Conservation (phyloP, 2,329 filamentous ascomycete genomes). For the Stachybotrys elegans region DNA sequence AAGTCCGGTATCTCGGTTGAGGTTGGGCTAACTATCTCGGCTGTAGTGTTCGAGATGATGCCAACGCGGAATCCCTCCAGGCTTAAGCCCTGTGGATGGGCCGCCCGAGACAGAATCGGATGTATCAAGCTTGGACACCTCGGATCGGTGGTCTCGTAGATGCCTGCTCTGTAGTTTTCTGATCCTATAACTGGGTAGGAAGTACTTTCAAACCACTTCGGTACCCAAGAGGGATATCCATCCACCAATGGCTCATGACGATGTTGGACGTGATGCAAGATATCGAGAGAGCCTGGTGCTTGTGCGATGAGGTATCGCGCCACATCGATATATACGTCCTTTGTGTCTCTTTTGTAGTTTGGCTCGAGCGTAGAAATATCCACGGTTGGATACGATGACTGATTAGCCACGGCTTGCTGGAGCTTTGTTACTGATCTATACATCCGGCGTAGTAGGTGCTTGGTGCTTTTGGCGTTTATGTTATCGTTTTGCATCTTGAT, state of each 20-base stretch:
- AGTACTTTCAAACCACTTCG: slow-evolving; percentile 11
- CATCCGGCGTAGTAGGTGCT: neutral
- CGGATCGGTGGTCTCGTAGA: slow-evolving; percentile 7
- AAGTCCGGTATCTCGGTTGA: neutral
- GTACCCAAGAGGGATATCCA: slow-evolving; percentile 11
- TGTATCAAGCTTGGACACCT: slow-evolving; percentile 6
- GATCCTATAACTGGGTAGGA: slow-evolving; percentile 6
- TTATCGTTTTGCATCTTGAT: neutral
- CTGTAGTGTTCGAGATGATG: slow-evolving; percentile 4
- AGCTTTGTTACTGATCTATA: slow-evolving; percentile 7
- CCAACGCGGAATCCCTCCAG: slow-evolving; percentile 10
- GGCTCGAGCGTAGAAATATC: slow-evolving; percentile 8
- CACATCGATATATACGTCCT: slow-evolving; percentile 10
- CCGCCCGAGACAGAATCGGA: slow-evolving; percentile 1
- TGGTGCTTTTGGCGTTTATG: neutral
- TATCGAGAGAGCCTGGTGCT: slow-evolving; percentile 8
- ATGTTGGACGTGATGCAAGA: slow-evolving; percentile 10
- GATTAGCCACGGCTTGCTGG: slow-evolving; percentile 6
- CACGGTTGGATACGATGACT: slow-evolving; percentile 5
- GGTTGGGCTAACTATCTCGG: neutral
- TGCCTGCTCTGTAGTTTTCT: slow-evolving; percentile 7
- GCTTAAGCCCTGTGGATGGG: slow-evolving; percentile 6
- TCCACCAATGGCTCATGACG: slow-evolving; percentile 6
- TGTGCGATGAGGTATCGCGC: slow-evolving; percentile 10
- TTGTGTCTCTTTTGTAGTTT: slow-evolving; percentile 9